Evolutionary conservation across 1,139 yeast species (phyloP).

Genomic region (Candida sojae): DNA sequence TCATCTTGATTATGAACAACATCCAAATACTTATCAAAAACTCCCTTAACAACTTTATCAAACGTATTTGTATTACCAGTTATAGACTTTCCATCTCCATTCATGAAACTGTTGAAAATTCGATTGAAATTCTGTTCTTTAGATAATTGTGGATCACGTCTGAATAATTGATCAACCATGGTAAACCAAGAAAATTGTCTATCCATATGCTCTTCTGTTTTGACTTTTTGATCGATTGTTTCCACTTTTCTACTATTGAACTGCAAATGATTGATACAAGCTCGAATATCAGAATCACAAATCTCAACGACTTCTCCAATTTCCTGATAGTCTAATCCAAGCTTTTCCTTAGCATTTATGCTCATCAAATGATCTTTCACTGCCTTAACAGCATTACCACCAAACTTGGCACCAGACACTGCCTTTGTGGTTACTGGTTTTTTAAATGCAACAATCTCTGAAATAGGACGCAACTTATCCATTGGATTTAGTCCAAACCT

Average conservation of each 20-base stretch:
- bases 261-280: conserved; percentile 82
- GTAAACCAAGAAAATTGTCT: conserved; percentile 61
- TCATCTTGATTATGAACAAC: conserved; percentile 62
- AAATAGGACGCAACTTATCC: conserved; percentile 69
- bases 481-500: conserved; percentile 46
- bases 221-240: conserved; percentile 13
- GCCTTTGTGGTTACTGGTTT: conserved; percentile 54
- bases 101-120: conserved; percentile 35
- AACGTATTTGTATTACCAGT: conserved; percentile 46
- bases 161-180: conserved; percentile 55
- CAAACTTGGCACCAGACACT: conserved; percentile 30
- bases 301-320: conserved; percentile 60
- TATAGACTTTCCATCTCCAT: conserved; percentile 42
- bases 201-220: conserved; percentile 30
- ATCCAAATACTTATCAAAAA: conserved; percentile 65
- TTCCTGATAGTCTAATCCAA: conserved; percentile 35
- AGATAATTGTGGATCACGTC: conserved; percentile 46
- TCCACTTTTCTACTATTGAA: conserved; percentile 47
- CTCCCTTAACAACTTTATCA: conserved; percentile 72
- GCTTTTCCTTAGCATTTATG: conserved; percentile 32
- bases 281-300: conserved; percentile 84
- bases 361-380: conserved; percentile 42
- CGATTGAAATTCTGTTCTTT: conserved; percentile 50
- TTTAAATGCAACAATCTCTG: conserved; percentile 70
- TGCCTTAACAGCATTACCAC: conserved; percentile 39